Base-by-base conservation (phyloP, 768 basidiomycete species). In the Pholiota conissans region DNA sequence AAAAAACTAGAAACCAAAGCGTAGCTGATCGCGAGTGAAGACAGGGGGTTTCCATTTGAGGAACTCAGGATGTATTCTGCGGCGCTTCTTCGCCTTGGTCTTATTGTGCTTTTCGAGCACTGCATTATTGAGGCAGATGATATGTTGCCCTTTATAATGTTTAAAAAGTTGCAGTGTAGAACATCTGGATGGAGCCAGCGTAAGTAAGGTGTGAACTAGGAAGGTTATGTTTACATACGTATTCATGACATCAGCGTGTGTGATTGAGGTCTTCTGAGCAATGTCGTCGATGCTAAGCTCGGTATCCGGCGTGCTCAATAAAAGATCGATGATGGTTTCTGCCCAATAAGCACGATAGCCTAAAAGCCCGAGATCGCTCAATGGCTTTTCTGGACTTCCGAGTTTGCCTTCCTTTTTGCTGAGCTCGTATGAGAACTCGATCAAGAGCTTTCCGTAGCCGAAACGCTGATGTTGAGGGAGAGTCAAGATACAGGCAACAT, bases 401-500 rank as follows among this genome's bases (percentile, higher is more conserved):
- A 95, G 84, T 70, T 96, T 98, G 56, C 88, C 87, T 71, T 99
- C 97, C 65, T 90, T 89, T 80, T 98, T 98, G 79, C 90, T 93
- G 32, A 98, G 84, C 67, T 98, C 95, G 76, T 98, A 99, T 1
- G 94, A 96, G 70, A 99, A 99, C 68, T 98, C 94, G 72, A 99
- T 99, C 34, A 99, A 79, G 26, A 98, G 77, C 71, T 93, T 93
- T 56, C 97, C 97, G 71, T 94, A 97, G 5, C 95, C 95, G 69
- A 92, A 89, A 30, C 96, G 89, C 72, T 99, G 97, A 69, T 98
- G 93, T 69, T 99, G 97, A 5, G 97, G 97, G 39, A 99, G 82
- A n/a, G 97, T 95, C 58, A 98, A 77, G 73, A 99, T 98, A 80
- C 97, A 99, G 0, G 97, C 97, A 54, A 99, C 92, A 72, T 99